Percentiles rank a stretch among this genome's conserved stretches.
Evolutionary conservation across 768 basidiomycete genomes (phyloP).

Genomic region (Termitomyces sp.): DNA sequence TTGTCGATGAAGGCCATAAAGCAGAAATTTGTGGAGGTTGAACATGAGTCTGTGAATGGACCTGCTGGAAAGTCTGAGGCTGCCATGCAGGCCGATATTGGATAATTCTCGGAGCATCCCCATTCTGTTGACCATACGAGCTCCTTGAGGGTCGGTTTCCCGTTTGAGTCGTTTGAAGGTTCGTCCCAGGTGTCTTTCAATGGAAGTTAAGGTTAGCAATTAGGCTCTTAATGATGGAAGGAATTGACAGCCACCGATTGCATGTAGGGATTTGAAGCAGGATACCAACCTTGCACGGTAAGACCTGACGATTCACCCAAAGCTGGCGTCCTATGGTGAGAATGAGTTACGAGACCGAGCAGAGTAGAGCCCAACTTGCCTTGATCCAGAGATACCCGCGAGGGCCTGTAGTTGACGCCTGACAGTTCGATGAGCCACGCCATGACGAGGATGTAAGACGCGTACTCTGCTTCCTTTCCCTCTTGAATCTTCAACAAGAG

Average conservation of each 20-base stretch:
- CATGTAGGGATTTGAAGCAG: background rate
- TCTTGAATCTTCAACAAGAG: constrained; percentile 11
- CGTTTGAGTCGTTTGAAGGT: background rate
- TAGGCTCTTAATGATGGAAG: background rate
- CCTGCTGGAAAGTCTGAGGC: background rate
- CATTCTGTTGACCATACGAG: background rate
- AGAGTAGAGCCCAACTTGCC: background rate
- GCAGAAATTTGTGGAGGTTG: background rate
- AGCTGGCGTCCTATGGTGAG: background rate
- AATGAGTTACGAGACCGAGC: background rate
- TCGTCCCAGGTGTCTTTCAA: background rate
- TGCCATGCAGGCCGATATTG: background rate
- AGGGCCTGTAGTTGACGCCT: constrained; percentile 11
- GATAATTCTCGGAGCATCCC: background rate
- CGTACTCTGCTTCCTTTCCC: constrained; percentile 16
- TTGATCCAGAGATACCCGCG: background rate
- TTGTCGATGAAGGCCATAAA: background rate
- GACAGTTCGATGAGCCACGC: background rate
- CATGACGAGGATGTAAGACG: background rate
- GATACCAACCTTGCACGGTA: background rate
- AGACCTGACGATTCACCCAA: constrained; percentile 2
- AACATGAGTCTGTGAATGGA: background rate
- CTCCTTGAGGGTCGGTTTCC: background rate
- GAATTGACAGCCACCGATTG: background rate
- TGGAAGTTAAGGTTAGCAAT: background rate